Conservation (phyloP, 257 asterid genomes). For the Nicotiana tabacum region DNA sequence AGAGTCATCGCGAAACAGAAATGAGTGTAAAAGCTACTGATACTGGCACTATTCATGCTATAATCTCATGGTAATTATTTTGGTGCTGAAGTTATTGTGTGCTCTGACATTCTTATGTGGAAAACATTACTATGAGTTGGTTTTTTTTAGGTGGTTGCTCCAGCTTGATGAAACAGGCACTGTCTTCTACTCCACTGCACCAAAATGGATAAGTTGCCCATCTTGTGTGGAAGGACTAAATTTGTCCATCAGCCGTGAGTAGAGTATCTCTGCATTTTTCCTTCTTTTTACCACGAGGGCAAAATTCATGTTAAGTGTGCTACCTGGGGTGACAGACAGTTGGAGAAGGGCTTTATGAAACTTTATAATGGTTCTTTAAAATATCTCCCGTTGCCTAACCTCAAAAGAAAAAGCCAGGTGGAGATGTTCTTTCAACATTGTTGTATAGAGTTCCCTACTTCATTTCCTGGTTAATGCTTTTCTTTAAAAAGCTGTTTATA, state of each 20-base stretch:
- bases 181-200: constrained; percentile 75
- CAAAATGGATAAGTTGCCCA: constrained; percentile 54
- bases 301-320: not conserved
- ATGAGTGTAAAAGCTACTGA: constrained; percentile 54
- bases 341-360: not conserved
- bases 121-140: not conserved
- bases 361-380: not conserved
- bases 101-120: not conserved
- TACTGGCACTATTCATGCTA: constrained; percentile 86
- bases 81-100: constrained; percentile 19
- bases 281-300: not conserved
- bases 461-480: not conserved
- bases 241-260: constrained; percentile 43
- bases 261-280: not conserved
- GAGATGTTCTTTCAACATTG: not conserved
- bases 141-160: constrained; percentile 84
- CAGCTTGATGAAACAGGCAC: constrained; percentile 85
- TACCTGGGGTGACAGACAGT: not conserved
- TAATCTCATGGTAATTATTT: constrained; percentile 80
- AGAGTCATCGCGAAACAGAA: constrained; percentile 57
- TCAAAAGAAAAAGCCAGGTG: not conserved
- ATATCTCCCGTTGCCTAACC: not conserved
- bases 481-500: not conserved
- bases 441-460: not conserved
- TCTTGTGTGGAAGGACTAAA: constrained; percentile 27